Conservation (phyloP, 108 stramenopile species). For the Thalassiosira profunda region DNA sequence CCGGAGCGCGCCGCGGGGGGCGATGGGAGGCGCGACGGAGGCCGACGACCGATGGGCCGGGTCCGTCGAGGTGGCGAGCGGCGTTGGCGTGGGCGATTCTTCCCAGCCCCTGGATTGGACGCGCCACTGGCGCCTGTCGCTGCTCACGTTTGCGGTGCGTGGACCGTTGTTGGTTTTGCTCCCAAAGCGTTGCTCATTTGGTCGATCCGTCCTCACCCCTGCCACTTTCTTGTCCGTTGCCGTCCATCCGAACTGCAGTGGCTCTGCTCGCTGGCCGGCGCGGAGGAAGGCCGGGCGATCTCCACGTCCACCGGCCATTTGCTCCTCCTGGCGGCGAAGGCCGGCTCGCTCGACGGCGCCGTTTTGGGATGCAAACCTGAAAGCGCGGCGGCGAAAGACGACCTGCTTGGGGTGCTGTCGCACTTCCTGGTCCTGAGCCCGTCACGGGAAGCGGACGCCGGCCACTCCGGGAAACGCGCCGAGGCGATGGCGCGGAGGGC, state of each 20-base stretch:
- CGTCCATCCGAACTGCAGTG: too few relatives aligned
- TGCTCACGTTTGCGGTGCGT: slow-evolving; percentile 68
- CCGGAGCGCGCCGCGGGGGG: slow-evolving; percentile 54
- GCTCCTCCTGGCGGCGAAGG: slow-evolving; percentile 67
- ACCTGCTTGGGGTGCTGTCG: slow-evolving; percentile 17
- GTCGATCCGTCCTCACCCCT: background rate
- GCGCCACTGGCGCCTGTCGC: slow-evolving; percentile 71
- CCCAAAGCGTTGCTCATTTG: background rate
- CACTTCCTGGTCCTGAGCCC: slow-evolving; percentile 36
- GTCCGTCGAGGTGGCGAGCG: slow-evolving; percentile 6
- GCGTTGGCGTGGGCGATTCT: slow-evolving; percentile 9
- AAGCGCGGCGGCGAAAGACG: background rate
- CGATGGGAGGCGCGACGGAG: slow-evolving; percentile 12
- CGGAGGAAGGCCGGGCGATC: slow-evolving; percentile 64
- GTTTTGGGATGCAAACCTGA: slow-evolving; percentile 13
- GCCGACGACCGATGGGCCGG: background rate
- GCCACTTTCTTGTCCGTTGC: too few relatives aligned
- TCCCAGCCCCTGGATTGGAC: slow-evolving; percentile 58
- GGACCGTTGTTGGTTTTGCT: background rate
- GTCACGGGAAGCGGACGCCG: slow-evolving; percentile 30
- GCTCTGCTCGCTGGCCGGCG: slow-evolving; percentile 75
- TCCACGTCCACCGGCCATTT: slow-evolving; percentile 67
- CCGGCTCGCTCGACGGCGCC: slow-evolving; percentile 70
- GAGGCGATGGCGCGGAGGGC: slow-evolving; percentile 75
- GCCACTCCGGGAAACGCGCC: slow-evolving; percentile 9